Percentiles rank a stretch among this genome's conserved stretches.
Evolutionary conservation across 345 rosid species (phyloP).

Genomic region (Eucalyptus erythrocorys): DNA sequence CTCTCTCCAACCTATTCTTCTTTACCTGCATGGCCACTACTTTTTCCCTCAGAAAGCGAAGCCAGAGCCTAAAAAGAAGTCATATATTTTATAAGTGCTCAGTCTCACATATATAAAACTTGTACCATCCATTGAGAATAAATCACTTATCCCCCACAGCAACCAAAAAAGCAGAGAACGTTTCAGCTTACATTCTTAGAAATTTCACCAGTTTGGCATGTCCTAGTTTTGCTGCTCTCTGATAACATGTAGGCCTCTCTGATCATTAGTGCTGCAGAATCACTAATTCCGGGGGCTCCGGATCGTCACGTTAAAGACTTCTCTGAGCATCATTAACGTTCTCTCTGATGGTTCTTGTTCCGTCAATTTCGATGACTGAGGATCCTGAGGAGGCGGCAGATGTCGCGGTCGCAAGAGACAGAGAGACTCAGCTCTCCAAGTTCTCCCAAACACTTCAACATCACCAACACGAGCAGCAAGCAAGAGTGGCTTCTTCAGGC

Average conservation of each 20-base stretch:
- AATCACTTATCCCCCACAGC: not conserved
- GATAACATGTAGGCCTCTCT: constrained; percentile 16
- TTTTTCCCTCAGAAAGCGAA: not conserved
- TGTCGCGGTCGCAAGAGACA: not conserved
- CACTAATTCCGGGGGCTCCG: not conserved
- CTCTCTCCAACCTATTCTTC: not conserved
- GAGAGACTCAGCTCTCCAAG: constrained; percentile 14
- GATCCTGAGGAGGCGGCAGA: not conserved
- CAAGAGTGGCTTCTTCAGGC: constrained; percentile 18
- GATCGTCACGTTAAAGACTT: not conserved
- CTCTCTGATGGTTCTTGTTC: not conserved
- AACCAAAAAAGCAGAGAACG: not conserved
- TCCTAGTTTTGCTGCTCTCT: not conserved
- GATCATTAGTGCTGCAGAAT: not conserved
- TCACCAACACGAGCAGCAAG: not conserved
- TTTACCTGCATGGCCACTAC: not conserved
- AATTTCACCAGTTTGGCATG: not conserved
- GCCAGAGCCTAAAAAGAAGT: not conserved
- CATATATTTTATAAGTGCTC: not conserved
- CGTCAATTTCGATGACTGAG: not conserved
- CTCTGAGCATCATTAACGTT: not conserved
- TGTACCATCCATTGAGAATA: not conserved
- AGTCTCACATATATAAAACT: not conserved
- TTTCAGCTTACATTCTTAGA: not conserved
- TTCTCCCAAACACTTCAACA: constrained; percentile 97